Percentiles rank a stretch among this genome's conserved stretches.
Conservation (phyloP, 305 asterid species). For the Plantago rigida region DNA sequence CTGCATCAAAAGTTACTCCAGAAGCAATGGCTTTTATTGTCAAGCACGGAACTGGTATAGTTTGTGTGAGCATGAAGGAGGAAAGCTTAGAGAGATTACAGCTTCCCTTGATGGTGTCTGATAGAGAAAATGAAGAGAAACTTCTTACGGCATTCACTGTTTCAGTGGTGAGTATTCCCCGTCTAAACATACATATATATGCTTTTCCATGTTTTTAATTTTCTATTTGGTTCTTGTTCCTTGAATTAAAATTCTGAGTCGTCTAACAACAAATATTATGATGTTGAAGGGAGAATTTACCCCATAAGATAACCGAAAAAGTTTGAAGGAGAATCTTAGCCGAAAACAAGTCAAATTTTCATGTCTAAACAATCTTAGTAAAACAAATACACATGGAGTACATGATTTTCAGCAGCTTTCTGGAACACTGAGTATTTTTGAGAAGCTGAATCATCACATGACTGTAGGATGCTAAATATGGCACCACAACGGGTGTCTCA, state of each 20-base stretch:
- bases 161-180: conserved; percentile 62
- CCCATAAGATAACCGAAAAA: too few relatives aligned
- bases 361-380: conserved; percentile 1
- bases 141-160: conserved; percentile 85
- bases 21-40: conserved; percentile 99
- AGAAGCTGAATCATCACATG: conserved; percentile 13
- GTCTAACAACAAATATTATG: not conserved
- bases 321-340: too few relatives aligned
- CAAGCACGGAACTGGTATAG: conserved; percentile 92
- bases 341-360: not conserved
- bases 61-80: conserved; percentile 93
- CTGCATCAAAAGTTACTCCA: conserved; percentile 89
- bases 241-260: conserved; percentile 1
- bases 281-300: not conserved
- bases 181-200: not conserved
- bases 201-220: not conserved
- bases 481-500: conserved; percentile 94
- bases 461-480: conserved; percentile 82
- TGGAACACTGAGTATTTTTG: conserved; percentile 1
- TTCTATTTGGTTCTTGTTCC: conserved; percentile 8
- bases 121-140: conserved; percentile 81
- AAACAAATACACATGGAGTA: not conserved
- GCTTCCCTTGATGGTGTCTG: conserved; percentile 83
- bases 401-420: conserved; percentile 10
- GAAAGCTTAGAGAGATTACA: conserved; percentile 76